Evolutionary conservation across 257 asterid species (phyloP), one percentile per base, ranked within the genome.

Genomic region (Solanum ahanhuiri): DNA sequence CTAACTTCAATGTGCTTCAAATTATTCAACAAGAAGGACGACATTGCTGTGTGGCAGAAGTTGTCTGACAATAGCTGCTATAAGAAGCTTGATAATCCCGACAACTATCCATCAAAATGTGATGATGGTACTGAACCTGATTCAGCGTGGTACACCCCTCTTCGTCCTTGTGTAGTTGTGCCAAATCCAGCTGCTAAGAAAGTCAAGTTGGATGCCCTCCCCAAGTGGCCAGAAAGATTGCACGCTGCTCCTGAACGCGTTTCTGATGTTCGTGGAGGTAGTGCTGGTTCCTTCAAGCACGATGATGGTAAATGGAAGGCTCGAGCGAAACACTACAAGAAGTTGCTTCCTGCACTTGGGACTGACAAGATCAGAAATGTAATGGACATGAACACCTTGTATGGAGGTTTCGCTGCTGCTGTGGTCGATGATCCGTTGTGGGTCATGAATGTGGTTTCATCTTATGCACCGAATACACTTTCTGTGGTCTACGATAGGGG

Each of bases 121-220:
- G 90, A 88, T 51, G 90, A 88, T 83, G 88, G 90, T 6, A 86
- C 87, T 20, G 90, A 88, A 86, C 90, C 90, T 4, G 90, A 88
- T 35, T 77, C 90, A 0, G 90, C 90, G 0, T 88, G 90, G 90
- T 88, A 88, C 85, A 86, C 87, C 4, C 90, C 90, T 15, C 85
- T 88, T 48, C 85, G 90, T 37, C 84, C 90, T 73, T 88, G 90
- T 86, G 89, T 88, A 7, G 90, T 88, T 28, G 87, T 79, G 69
- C 90, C 89, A 77, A 83, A 73, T 58, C 86, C 88, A 6, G 60
- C 82, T 31, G 73, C 43, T 14, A 86, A 83, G 69, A 88, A 83
- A 60, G 39, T 88, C 66, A 43, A 35, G 31, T 85, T 88, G 60
- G 82, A 83, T 2, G 23, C 86, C 57, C 82, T 88, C 63, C 86